These are phyloP conservation scores for Lipomyces starkeyi DNA, from an alignment of 805 yeast genomes.

Conservation along the genomic window DNA sequence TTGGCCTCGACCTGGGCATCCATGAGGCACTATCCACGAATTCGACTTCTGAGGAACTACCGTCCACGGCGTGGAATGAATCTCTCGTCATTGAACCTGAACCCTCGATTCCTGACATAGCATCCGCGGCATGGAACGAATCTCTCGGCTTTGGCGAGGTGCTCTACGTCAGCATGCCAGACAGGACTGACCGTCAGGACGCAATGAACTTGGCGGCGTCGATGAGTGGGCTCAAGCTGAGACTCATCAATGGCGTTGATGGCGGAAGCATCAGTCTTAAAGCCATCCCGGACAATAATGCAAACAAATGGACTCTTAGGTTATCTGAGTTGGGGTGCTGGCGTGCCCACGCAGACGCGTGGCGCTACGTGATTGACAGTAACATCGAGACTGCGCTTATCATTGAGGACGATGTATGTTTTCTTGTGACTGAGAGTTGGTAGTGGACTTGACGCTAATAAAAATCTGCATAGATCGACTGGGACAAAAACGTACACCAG, in stretches of 20 bases:
- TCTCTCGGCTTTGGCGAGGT: conserved; percentile 30
- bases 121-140: conserved; percentile 13
- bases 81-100: background rate
- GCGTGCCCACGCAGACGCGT: conserved; percentile 27
- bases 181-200: conserved; percentile 26
- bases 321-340: conserved; percentile 19
- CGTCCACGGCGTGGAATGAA: conserved; percentile 11
- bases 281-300: conserved; percentile 21
- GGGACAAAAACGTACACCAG: conserved; percentile 8
- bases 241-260: conserved; percentile 18
- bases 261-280: conserved; percentile 17
- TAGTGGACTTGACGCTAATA: background rate
- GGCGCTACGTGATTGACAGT: conserved; percentile 23
- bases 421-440: conserved; percentile 10
- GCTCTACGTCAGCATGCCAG: conserved; percentile 26
- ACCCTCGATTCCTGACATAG: conserved; percentile 2
- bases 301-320: background rate
- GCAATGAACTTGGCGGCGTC: conserved; percentile 24
- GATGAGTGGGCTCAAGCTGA: conserved; percentile 19
- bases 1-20: background rate
- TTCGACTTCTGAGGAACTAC: background rate
- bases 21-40: background rate
- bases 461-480: conserved; percentile 12
- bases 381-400: conserved; percentile 21
- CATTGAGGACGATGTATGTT: conserved; percentile 25